Evolutionary conservation across 495 filamentous ascomycete species (phyloP).

Genomic region (Neurospora sp.): DNA sequence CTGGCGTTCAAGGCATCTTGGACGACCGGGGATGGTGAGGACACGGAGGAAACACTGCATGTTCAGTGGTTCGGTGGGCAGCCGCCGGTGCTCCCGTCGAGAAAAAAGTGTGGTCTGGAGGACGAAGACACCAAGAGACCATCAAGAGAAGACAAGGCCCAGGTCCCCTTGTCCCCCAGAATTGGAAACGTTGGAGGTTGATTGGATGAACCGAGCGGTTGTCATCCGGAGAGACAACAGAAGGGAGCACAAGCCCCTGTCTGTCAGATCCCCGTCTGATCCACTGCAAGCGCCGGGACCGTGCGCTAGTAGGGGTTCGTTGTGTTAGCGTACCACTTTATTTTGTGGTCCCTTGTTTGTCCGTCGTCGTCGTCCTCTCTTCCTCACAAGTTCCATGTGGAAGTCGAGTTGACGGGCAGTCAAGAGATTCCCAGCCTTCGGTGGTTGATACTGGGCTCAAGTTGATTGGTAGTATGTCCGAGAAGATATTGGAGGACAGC

Average conservation of each 20-base stretch:
- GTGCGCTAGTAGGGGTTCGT: slow-evolving; percentile 1
- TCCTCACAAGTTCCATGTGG: background rate
- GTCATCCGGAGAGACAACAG: slow-evolving; percentile 4
- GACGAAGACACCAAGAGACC: background rate
- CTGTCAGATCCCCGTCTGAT: slow-evolving; percentile 8
- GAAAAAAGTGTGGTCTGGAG: background rate
- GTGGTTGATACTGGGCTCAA: background rate
- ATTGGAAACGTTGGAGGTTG: background rate
- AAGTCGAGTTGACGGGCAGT: background rate
- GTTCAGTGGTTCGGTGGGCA: slow-evolving; percentile 9
- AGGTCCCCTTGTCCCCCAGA: background rate
- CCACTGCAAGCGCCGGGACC: slow-evolving; percentile 17
- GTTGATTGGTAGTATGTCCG: background rate
- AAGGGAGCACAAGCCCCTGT: slow-evolving; percentile 15
- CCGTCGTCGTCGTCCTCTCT: background rate
- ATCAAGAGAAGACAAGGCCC: background rate
- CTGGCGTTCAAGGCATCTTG: background rate
- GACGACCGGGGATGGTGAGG: background rate
- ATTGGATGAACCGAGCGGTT: slow-evolving; percentile 8
- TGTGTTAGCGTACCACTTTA: background rate
- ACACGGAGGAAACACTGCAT: background rate
- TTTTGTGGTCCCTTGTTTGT: background rate
- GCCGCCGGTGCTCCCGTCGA: slow-evolving; percentile 8
- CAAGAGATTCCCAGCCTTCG: background rate
- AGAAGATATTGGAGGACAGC: background rate